Evolutionary conservation across 2,329 filamentous ascomycete genomes (phyloP), one percentile per base, ranked within the genome.

Genomic region (Ascochyta pisi): DNA sequence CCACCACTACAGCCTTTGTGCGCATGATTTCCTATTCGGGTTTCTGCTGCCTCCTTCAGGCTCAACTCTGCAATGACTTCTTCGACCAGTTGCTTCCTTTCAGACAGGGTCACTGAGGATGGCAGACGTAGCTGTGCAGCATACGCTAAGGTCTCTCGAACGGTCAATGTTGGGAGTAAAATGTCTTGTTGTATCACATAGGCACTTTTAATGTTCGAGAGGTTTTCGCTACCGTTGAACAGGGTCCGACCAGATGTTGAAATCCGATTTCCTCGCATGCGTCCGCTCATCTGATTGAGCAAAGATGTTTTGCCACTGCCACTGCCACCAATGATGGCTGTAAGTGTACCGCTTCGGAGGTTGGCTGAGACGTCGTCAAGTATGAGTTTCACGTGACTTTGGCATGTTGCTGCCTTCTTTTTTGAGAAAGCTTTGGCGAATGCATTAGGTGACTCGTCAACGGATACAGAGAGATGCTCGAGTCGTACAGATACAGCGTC

Each of bases 141-240:
- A 71, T 92, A 93, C 52, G 78, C 83, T 22, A 93, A 75, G 0
- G 90, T 93, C 71, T 93, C 90, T 34, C 89, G 81, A 10, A 92
- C 89, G 0, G 89, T 93, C 55, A 93, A 76, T 0, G 88, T 89
- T 0, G 89, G 87, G 0, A 92, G 79, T 1, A 93, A 77, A 13
- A 92, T 82, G 67, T 93, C 90, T 64, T 92, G 88, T 69, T 92
- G 88, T 82, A 89, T 89, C 19, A 90, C 89, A 77, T 92, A 90
- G 45, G 87, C 83, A 71, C 87, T 83, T 47, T 87, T 78, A 42
- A 88, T 78, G 52, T 77, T 79, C 58, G 74, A 65, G 60, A 72
- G 45, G 57, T 84, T 81, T 23, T 78, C 63, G 34, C 76, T 73
- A 1, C 82, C 83, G 68, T 91, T 91, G 74, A 90, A 91, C 0